phyloP scores from a whole-genome alignment of 345 rosid genomes.

The Salix udensis region DNA sequence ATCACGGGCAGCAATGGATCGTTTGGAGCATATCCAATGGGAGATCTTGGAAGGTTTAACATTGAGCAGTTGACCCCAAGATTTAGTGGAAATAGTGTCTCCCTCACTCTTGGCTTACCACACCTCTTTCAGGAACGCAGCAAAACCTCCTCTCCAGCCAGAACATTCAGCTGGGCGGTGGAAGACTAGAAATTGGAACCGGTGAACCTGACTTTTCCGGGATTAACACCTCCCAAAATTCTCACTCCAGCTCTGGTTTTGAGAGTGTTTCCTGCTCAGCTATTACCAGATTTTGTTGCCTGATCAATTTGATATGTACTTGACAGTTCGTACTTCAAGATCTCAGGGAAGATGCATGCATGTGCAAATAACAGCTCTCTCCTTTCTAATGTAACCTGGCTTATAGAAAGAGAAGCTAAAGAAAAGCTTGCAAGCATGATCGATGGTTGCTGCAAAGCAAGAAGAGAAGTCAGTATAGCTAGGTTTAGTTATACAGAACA shows the following conservation, averaged over 20 bases:
- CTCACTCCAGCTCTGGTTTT: slow-evolving; percentile 36
- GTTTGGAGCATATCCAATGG: slow-evolving; percentile 36
- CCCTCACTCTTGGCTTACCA: slow-evolving; percentile 68
- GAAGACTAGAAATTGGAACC: slow-evolving; percentile 37
- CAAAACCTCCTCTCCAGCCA: slow-evolving; percentile 41
- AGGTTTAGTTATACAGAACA: background rate
- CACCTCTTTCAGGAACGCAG: slow-evolving; percentile 37
- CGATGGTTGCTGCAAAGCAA: background rate
- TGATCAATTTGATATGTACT: slow-evolving; percentile 15
- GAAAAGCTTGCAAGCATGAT: background rate
- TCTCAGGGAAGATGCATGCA: background rate
- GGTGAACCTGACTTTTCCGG: slow-evolving; percentile 32
- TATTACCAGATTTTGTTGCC: slow-evolving; percentile 52
- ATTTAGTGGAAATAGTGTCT: slow-evolving; percentile 47
- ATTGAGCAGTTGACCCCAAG: slow-evolving; percentile 37
- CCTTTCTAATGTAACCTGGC: background rate
- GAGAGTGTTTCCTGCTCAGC: slow-evolving; percentile 47
- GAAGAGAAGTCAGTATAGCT: background rate
- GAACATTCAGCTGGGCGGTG: slow-evolving; percentile 37
- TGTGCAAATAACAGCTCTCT: background rate
- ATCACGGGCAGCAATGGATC: slow-evolving; percentile 18
- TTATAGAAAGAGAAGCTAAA: background rate
- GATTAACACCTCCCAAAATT: slow-evolving; percentile 26
- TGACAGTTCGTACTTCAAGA: background rate
- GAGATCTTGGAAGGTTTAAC: slow-evolving; percentile 42